Base-by-base conservation (phyloP, 2,329 filamentous ascomycete genomes). In the Fusarium bulbicola region DNA sequence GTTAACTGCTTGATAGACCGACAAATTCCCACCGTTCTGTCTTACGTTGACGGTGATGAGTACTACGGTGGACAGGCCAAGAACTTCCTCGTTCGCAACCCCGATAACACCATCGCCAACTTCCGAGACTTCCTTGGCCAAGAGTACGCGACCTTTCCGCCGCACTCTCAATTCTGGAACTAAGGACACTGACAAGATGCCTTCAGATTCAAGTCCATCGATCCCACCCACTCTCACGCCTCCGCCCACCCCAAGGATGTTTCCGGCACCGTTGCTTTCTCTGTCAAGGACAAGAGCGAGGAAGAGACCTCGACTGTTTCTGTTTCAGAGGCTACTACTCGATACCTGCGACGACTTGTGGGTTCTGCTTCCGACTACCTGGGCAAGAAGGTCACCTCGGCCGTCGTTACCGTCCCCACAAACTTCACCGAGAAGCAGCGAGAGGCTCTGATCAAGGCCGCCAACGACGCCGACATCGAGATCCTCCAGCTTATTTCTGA, bases 51-150 rank as follows among this genome's bases (percentile, higher is more conserved):
- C 62, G 96, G 95, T 75, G 96, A 99, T 81, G 95, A 99, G 85
- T 98, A 97, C 85, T 95, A 97, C 80, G 96, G 96, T 79, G 92
- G 93, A 74, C 95, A 99, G 85, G 96, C 95, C 79, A 99, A 98
- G 89, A 88, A 89, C 74, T 95, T 98, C 85, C 90, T 98, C 66
- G 89, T 98, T 76, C 93, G 96, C 80, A 98, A 99, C 84, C 89
- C 94, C 74, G 90, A 90, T 82, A 98, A 98, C 88, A 98, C 96
- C 28, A 90, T 98, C 80, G 93, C 94, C 81, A 97, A 94, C 86
- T 99, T 98, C 88, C 92, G 95, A 84, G 96, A 99, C 80, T 98
- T 95, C 84, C 85, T 99, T 59, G 96, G 96, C 78, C 93, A 97
- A 89, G 93, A 97, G 93, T 97, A 91, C 67, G 90, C 57, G 45